Evolutionary conservation across 306 rosid genomes (phyloP), one percentile per base, ranked within the genome.

Genomic region (Mimosa pudica): DNA sequence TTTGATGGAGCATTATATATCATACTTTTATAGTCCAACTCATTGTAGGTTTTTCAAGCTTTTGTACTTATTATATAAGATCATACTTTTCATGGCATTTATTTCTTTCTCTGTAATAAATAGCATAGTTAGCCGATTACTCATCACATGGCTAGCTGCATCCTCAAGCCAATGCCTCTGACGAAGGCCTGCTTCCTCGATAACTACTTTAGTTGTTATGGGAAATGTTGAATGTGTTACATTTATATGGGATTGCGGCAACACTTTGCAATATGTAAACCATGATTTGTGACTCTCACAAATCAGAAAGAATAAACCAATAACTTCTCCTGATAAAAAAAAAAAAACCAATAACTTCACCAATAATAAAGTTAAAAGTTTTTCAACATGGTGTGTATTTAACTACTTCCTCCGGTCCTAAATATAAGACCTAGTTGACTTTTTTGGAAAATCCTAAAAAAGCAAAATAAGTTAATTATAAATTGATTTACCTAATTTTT

Each of bases 21-120:
- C 30, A 24, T 24, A 24, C 30, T 24, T 24, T 24, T 24, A 24
- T 24, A 24, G 30, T 52, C 67, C 80, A 85, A 85, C 87, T 76
- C 87, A 80, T 70, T 77, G 42, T 62, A 78, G 85, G 79, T 79
- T 72, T 35, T 45, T 76, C 68, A 65, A 77, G 51, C 82, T 5
- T 70, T 10, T 80, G 20, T 35, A 32, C 60, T 45, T 8, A 57
- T 62, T 42, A 42, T 42, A 42, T 33, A 30, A 33, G 12, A 18
- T 11, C 1, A 46, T 42, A 76, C 51, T n/a, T 76, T 79, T 42
- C n/a, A 61, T 2, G 13, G 76, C 84, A 79, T 84, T 87, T 73
- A 82, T 80, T 68, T 47, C 79, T 49, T 80, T 71, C 63, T 65
- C n/a, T 30, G 13, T 18, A 65, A 33, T 76, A 71, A 71, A 71